Evolutionary conservation across 1,284 basidiomycete genomes (phyloP), one percentile per base, ranked within the genome.

Genomic region (Microstroma glucosiphilum): DNA sequence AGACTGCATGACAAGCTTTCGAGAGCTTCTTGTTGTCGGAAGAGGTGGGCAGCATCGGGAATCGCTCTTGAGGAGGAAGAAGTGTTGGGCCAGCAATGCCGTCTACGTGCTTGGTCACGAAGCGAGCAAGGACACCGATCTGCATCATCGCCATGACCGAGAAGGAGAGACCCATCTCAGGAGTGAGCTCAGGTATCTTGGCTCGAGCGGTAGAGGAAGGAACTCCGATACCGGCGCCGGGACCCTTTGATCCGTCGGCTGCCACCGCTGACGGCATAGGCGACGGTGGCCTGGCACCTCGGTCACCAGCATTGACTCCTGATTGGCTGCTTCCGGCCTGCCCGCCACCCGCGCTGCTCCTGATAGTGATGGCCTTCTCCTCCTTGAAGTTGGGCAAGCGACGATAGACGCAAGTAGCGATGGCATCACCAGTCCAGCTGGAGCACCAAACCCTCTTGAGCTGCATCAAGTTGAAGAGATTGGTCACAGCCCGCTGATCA

Each of bases 101-200:
- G 48, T 75, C 69, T 26, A 75, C 68, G 49, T 73, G 71, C 15
- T 64, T 68, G 9, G 62, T 67, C 46, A 73, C 53, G 56, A 75
- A 75, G 12, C 72, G 61, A 13, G 72, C 68, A 0, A 75, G 67
- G 1, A 71, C 72, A 6, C 72, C 72, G n/a, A 75, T 67, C 62
- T 75, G 72, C 49, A 72, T 63, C 65, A 71, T 61, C 25, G 72
- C 70, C 66, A 75, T 69, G 62, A 75, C 68, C 53, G 67, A 66
- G 42, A 75, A 75, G 40, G 70, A 70, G 11, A 75, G 62, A 4
- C 72, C 72, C 72, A 75, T 75, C 65, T 71, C 67, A 13, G 69
- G 69, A n/a, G 68, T 73, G 23, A 75, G 64, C 55, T 70, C 69
- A 26, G 69, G 60, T 37, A 37, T 37, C 30, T 37, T 37, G 4